These are phyloP conservation scores for Solanum hybrid DNA, from an alignment of 305 asterid species.

Conservation along the genomic window DNA sequence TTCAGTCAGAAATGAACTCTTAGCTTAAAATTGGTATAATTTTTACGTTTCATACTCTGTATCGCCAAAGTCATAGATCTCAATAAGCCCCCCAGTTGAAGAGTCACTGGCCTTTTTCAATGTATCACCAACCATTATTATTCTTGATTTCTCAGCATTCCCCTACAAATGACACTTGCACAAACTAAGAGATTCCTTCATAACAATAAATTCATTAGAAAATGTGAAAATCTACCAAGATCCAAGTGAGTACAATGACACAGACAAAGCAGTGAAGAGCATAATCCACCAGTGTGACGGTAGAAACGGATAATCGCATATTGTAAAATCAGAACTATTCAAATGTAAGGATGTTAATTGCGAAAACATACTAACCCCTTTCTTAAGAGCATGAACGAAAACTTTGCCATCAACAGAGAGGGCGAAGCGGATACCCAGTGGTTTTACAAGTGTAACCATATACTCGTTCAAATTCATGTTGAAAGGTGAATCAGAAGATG, in stretches of 20 bases:
- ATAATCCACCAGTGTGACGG: background rate
- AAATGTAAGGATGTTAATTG: background rate
- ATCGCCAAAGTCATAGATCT: conserved; percentile 70
- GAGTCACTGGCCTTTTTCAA: conserved; percentile 76
- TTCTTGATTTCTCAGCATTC: conserved; percentile 92
- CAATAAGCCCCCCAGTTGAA: conserved; percentile 53
- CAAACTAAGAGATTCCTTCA: conserved; percentile 5
- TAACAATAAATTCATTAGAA: background rate
- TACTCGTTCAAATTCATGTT: conserved; percentile 84
- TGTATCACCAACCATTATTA: conserved; percentile 91
- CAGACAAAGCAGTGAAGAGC: background rate
- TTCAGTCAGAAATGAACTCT: background rate
- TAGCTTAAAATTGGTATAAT: background rate
- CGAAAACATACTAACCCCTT: conserved; percentile 51
- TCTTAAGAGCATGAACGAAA: conserved; percentile 80
- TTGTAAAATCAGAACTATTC: background rate
- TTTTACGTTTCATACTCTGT: conserved; percentile 46
- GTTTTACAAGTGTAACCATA: conserved; percentile 77
- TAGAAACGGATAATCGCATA: background rate
- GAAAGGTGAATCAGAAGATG: conserved; percentile 18
- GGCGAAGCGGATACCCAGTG: conserved; percentile 88
- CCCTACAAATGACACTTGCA: conserved; percentile 39
- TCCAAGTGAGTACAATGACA: background rate
- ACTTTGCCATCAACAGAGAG: conserved; percentile 76
- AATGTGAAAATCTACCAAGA: background rate